Base-by-base conservation (phyloP, 768 basidiomycete species). In the Scleroderma bovista region DNA sequence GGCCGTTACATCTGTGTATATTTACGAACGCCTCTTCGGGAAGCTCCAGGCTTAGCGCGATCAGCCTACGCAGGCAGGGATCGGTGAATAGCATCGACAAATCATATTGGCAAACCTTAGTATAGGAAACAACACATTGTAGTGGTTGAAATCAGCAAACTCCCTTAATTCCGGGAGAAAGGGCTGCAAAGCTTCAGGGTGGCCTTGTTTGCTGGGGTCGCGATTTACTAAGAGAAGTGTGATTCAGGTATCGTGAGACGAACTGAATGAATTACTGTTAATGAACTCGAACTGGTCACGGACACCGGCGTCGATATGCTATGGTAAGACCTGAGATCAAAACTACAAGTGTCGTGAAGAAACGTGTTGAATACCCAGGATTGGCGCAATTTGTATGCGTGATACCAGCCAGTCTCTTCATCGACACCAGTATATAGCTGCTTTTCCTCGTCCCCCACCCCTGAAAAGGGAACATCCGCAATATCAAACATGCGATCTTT, bases 261-360 rank as follows among this genome's bases (percentile, higher is more conserved):
- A 12, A 15, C 36, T 7, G 33, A 13, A 50, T 26, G 33, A 5
- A 55, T 75, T 51, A 85, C 84, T 71, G 54, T 79, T 81, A 56
- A 86, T 85, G 45, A 77, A 70, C 57, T 86, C 83, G 16, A 84
- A 56, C 54, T 84, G 80, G 57, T 86, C 84, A 16, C 64, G 73
- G 22, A 86, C 77, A 6, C 83, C 84, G 11, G 73, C 74, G 36
- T 78, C 79, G 40, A 85, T 77, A 44, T 80, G 78, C 83, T 86
- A 47, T n/a, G 15, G 26, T 20, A 38, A n/a, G 15, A 43, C 16
- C 13, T n/a, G 29, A n/a, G 31, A 11, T n/a, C 16, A 17, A 19
- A 12, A 31, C 32, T 32, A 43, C n/a, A 6, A 3, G 20, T 24
- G 41, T 7, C 19, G 26, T 6, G 12, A 13, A 10, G 16, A 43